These are phyloP conservation scores for Candida glucosophila DNA, from an alignment of 1,139 yeast genomes.

Conservation along the genomic window DNA sequence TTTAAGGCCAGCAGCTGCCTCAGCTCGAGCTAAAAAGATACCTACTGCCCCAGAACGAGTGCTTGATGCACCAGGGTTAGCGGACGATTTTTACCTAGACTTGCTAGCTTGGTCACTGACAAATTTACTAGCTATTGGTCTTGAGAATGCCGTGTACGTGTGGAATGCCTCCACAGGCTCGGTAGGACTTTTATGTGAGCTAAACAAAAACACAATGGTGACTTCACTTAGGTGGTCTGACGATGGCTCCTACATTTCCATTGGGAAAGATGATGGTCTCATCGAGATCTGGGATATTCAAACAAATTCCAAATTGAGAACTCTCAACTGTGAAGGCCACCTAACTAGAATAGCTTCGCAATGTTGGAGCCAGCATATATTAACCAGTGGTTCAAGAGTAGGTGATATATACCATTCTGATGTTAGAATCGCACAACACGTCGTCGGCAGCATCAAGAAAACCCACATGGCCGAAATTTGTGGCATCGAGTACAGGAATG, in stretches of 20 bases:
- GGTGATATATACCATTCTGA: conserved; percentile 88
- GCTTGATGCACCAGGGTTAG: conserved; percentile 90
- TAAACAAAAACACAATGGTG: conserved; percentile 43
- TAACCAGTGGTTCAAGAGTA: conserved; percentile 76
- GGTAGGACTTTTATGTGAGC: conserved; percentile 64
- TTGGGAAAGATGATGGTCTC: conserved; percentile 79
- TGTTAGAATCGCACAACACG: conserved; percentile 80
- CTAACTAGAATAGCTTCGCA: conserved; percentile 70
- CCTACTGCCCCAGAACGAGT: conserved; percentile 91
- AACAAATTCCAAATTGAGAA: conserved; percentile 61
- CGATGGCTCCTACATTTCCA: conserved; percentile 79
- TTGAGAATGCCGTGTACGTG: conserved; percentile 75
- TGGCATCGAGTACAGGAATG: conserved; percentile 80
- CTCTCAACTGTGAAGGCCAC: conserved; percentile 62
- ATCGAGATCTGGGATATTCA: conserved; percentile 95
- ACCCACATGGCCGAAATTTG: conserved; percentile 84
- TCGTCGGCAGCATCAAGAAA: conserved; percentile 43
- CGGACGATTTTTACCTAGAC: conserved; percentile 88
- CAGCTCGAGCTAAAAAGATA: conserved; percentile 58
- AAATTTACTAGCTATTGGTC: conserved; percentile 81
- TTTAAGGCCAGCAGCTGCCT: conserved; percentile 39
- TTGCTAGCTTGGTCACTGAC: conserved; percentile 81
- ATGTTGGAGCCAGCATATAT: conserved; percentile 75
- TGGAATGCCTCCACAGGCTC: conserved; percentile 89
- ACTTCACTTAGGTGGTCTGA: conserved; percentile 86